Evolutionary conservation across 106 monocot species (phyloP).

Genomic region (Dioscorea alata): DNA sequence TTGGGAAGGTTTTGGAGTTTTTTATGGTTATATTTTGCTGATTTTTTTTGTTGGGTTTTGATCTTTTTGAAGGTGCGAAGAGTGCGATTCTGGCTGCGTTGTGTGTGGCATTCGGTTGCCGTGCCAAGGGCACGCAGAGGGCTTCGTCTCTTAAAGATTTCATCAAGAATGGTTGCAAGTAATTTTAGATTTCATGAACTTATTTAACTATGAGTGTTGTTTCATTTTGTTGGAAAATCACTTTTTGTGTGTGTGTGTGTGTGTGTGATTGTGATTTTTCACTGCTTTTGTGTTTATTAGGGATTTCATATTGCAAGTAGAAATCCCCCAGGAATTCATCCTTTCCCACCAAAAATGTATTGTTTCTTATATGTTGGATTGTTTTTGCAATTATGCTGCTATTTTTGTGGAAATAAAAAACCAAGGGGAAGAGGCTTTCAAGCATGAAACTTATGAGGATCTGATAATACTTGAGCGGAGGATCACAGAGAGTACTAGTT

Average conservation of each 20-base stretch:
- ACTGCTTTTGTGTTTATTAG: too few relatives aligned
- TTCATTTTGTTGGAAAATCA: too few relatives aligned
- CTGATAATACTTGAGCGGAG: constrained; percentile 70
- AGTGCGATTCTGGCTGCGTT: constrained; percentile 90
- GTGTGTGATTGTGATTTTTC: too few relatives aligned
- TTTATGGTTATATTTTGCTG: not conserved
- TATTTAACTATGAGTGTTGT: too few relatives aligned
- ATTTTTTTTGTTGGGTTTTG: not conserved
- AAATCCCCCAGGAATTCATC: too few relatives aligned
- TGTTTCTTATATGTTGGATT: too few relatives aligned
- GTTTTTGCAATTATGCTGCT: constrained; percentile 63
- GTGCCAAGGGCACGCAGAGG: constrained; percentile 82
- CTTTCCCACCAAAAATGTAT: too few relatives aligned
- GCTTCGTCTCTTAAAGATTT: constrained; percentile 83
- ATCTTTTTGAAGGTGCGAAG: constrained; percentile 61
- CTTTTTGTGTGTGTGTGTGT: too few relatives aligned
- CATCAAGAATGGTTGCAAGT: constrained; percentile 97
- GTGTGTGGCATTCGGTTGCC: constrained; percentile 87
- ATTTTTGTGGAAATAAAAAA: constrained; percentile 80
- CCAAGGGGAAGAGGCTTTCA: constrained; percentile 84
- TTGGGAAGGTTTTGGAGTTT: not conserved
- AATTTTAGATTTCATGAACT: not conserved
- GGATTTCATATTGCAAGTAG: too few relatives aligned
- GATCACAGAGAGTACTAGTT: constrained; percentile 65
- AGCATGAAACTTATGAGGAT: constrained; percentile 69